Conservation (phyloP, 2,329 filamentous ascomycete species). For the Lasiodiplodia hormozganensis region DNA sequence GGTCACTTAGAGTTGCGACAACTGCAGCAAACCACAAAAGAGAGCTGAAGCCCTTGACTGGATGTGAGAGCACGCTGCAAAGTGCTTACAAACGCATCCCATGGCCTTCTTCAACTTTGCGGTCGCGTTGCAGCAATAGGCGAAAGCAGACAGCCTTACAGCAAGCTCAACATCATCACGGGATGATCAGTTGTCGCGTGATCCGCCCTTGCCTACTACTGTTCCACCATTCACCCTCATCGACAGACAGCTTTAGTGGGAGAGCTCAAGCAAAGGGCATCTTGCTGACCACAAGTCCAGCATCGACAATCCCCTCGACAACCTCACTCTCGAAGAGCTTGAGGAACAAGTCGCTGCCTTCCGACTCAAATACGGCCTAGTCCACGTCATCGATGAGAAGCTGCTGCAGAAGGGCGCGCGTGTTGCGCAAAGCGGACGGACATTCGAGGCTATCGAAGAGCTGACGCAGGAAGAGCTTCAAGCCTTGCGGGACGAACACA, state of each 20-base stretch:
- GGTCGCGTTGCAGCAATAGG: background rate
- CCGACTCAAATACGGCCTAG: constrained; percentile 64
- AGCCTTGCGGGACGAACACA: constrained; percentile 65
- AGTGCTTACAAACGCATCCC: background rate
- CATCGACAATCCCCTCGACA: constrained; percentile 64
- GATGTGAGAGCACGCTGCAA: background rate
- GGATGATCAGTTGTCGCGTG: background rate
- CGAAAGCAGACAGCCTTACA: background rate
- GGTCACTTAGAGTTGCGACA: background rate
- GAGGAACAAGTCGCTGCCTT: constrained; percentile 66
- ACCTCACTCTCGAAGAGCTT: constrained; percentile 59
- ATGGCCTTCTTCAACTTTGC: background rate
- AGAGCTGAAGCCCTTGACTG: background rate
- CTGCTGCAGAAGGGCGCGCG: constrained; percentile 74
- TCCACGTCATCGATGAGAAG: constrained; percentile 58
- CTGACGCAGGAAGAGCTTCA: constrained; percentile 68
- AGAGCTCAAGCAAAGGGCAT: background rate
- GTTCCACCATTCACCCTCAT: background rate
- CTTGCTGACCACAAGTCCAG: constrained; percentile 40
- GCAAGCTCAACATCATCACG: background rate
- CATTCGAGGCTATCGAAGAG: constrained; percentile 67
- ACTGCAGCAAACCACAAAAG: background rate
- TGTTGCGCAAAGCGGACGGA: constrained; percentile 72
- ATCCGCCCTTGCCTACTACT: background rate
- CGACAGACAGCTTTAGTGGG: background rate